Conservation (phyloP, 306 rosid genomes). For the Vachellia pachyceras region DNA sequence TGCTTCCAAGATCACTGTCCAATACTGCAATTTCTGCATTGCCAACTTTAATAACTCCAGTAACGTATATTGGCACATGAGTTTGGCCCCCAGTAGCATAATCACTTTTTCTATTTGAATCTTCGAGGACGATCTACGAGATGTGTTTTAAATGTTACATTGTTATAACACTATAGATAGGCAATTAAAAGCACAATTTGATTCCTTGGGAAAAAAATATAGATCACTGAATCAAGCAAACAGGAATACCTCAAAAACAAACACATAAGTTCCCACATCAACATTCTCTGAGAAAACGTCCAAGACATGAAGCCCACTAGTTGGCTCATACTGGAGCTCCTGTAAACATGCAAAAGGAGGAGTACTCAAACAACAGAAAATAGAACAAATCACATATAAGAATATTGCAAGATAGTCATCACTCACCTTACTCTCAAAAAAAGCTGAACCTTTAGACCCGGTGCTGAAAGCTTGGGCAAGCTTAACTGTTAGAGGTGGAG, state of each 20-base stretch:
- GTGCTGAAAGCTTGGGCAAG: constrained; percentile 67
- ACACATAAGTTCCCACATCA: constrained; percentile 74
- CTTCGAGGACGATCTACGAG: constrained; percentile 69
- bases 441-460: constrained; percentile 65
- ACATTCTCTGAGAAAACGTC: constrained; percentile 64
- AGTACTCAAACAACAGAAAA: constrained; percentile 36
- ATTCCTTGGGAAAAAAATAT: constrained; percentile 35
- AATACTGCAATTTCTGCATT: constrained; percentile 80
- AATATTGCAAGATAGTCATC: constrained; percentile 2
- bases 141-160: constrained; percentile 22
- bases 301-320: constrained; percentile 68
- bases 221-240: constrained; percentile 20
- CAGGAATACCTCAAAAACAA: constrained; percentile 84
- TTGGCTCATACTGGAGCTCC: constrained; percentile 80
- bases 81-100: constrained; percentile 86
- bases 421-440: constrained; percentile 66
- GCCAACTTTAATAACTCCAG: constrained; percentile 72
- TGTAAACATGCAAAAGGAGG: constrained; percentile 39
- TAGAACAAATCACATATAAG: constrained; percentile 22
- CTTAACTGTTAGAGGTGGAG: constrained; percentile 87
- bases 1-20: constrained; percentile 88
- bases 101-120: constrained; percentile 53
- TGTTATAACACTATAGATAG: neutral
- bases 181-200: constrained; percentile 16
- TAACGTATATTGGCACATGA: constrained; percentile 72